Conservation (phyloP, 2,329 filamentous ascomycete genomes). For the Neophaeococcomyces mojaviensis region DNA sequence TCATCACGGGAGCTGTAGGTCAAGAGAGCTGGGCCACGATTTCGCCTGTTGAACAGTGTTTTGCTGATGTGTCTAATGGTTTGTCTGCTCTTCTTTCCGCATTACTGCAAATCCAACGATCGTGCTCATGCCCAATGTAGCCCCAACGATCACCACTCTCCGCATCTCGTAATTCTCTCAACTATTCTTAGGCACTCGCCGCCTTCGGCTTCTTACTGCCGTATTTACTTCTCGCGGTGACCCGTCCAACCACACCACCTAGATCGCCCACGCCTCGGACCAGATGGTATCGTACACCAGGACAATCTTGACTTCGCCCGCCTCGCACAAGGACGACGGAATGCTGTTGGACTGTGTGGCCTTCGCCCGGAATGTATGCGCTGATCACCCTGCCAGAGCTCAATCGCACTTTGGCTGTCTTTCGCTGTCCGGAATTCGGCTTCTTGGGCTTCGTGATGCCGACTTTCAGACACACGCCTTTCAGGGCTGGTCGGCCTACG, state of each 20-base stretch:
- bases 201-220: constrained; percentile 98
- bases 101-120: no score
- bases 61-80: no score
- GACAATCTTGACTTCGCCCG: constrained; percentile 91
- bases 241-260: constrained; percentile 80
- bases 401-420: constrained; percentile 84
- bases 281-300: constrained; percentile 92
- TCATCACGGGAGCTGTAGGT: no score
- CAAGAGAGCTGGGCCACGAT: no score
- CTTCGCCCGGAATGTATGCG: constrained; percentile 93
- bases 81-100: no score
- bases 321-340: constrained; percentile 94
- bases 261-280: constrained; percentile 87
- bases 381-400: constrained; percentile 81
- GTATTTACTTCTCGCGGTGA: constrained; percentile 87
- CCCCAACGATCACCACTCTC: not conserved
- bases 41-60: no score
- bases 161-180: not conserved
- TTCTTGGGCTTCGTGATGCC: constrained; percentile 95
- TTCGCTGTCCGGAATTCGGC: constrained; percentile 94
- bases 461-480: constrained; percentile 93
- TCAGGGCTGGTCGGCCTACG: constrained; percentile 68
- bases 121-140: not conserved
- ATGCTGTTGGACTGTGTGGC: constrained; percentile 98
- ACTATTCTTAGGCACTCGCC: constrained; percentile 32